Percentiles rank a stretch among this genome's conserved stretches.
Conservation (phyloP, 2,329 filamentous ascomycete species). For the Epichloe aotearoae region DNA sequence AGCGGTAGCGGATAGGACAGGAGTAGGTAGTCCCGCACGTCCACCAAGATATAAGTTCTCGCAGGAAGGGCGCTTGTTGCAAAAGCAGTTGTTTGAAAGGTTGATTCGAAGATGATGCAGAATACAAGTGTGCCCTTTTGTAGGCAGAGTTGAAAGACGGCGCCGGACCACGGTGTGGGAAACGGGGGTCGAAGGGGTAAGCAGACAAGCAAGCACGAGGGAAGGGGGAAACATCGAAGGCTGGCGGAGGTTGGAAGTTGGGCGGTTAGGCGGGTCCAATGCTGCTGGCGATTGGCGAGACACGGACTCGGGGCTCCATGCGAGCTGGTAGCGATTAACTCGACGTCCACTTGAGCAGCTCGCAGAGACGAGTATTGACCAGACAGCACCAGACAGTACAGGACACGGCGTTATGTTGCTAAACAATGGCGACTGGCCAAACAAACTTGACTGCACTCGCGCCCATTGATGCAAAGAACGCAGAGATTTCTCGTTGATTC, state of each 20-base stretch:
- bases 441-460: too few species aligned
- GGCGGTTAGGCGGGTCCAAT: background rate
- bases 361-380: too few species aligned
- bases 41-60: background rate
- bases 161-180: background rate
- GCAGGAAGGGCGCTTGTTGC: background rate
- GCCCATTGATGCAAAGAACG: too few species aligned
- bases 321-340: too few species aligned
- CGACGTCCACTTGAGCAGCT: too few species aligned
- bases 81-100: background rate
- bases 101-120: constrained; percentile 1
- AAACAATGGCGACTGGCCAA: too few species aligned
- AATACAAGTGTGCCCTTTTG: background rate
- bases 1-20: background rate
- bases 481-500: too few species aligned
- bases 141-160: constrained; percentile 1
- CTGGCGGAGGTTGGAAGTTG: constrained; percentile 1
- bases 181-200: background rate
- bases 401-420: too few species aligned
- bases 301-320: background rate
- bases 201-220: background rate
- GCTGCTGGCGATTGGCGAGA: background rate
- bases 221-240: background rate
- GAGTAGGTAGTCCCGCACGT: background rate
- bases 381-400: too few species aligned